These are phyloP conservation scores for Arachis stenosperma DNA, from an alignment of 306 rosid genomes.

Conservation along the genomic window DNA sequence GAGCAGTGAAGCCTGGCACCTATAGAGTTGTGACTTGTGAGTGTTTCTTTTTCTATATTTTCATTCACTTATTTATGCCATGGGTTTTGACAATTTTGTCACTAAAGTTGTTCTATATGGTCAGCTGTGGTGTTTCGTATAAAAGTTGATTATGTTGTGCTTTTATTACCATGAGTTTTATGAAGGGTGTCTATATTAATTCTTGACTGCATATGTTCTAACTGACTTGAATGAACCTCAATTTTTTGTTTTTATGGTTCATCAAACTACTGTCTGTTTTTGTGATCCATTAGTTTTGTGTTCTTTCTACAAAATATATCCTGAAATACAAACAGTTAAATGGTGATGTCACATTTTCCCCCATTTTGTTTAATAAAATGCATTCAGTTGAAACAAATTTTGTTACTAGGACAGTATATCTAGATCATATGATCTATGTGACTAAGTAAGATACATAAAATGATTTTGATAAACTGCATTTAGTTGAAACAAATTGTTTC, in stretches of 20 bases:
- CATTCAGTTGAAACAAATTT: neutral
- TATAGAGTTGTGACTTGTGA: constrained; percentile 65
- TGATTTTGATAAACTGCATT: constrained; percentile 43
- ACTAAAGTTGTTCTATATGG: too few relatives aligned
- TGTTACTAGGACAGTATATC: neutral
- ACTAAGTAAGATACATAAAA: neutral
- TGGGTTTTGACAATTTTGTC: constrained; percentile 14
- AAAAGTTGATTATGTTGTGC: too few relatives aligned
- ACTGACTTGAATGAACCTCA: too few relatives aligned
- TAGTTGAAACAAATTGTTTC: constrained; percentile 71
- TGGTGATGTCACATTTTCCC: too few relatives aligned
- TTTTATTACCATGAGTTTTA: too few relatives aligned
- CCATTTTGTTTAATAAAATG: neutral
- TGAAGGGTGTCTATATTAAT: too few relatives aligned
- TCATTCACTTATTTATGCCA: constrained; percentile 23
- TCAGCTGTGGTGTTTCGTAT: too few relatives aligned
- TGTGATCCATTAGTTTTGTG: neutral
- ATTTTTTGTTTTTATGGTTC: too few relatives aligned
- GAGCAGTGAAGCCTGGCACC: constrained; percentile 63
- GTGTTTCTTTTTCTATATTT: constrained; percentile 36
- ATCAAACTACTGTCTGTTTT: neutral
- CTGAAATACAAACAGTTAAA: neutral
- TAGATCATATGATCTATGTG: neutral
- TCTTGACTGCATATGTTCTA: too few relatives aligned
- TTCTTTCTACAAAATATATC: neutral